Base-by-base conservation (phyloP, 306 rosid genomes). In the Citrullus colocynthis region DNA sequence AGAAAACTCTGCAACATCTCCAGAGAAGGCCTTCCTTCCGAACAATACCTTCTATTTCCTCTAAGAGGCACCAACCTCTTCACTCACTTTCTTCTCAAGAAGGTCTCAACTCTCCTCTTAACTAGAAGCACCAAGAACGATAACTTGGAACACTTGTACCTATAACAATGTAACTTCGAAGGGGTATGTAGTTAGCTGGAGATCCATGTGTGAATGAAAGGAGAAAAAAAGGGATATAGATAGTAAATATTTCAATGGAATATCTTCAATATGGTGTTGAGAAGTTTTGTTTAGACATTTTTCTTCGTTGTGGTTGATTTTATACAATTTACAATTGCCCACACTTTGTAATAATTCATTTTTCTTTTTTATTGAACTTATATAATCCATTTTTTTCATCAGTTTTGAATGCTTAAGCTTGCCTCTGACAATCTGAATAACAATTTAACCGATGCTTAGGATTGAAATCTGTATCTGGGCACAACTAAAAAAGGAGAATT, bases 81-180 rank as follows among this genome's bases (percentile, higher is more conserved):
- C 88, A 83, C 86, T 81, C 99, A 4, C 81, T 92, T 82, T 94
- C 97, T 73, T 89, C 86, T 61, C 98, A 91, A 85, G 99, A 92
- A 82, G 97, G 91, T 74, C 96, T 96, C 57, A 82, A 85, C 88
- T 96, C 99, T 71, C 99, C 97, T 18, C 48, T 84, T 58, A 85
- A 79, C 54, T 92, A 88, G 82, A 80, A 83, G 49, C 62, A 34
- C 78, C 78, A 74, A 74, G 49, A 18, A 74, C 18, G 18, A 32
- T 30, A 32, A 48, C 77, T 49, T 54, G 45, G 60, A 16, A 30
- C 30, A 42, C 60, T 49, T 72, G 42, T 72, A 72, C 77, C 44
- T 72, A 30, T 49, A 72, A 49, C 59, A 72, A 49, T 72, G 60
- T 30, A 30, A 49, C 44, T 49, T 28, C 15, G 28, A 15, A 72